Evolutionary conservation across 768 basidiomycete species (phyloP).

Genomic region (Mycena crocata): DNA sequence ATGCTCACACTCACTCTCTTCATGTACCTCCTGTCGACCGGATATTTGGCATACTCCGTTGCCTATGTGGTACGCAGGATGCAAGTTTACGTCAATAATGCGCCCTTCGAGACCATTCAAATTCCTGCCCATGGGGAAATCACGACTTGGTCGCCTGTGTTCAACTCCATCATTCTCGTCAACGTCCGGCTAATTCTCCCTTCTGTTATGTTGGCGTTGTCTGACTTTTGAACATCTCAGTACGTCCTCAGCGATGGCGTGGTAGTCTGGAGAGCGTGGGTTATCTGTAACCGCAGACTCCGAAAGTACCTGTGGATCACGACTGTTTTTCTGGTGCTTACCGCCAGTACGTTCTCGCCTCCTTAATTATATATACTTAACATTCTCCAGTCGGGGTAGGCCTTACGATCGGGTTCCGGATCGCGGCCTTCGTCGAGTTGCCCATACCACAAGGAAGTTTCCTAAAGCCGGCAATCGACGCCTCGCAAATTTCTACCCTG

Average conservation of each 20-base stretch:
- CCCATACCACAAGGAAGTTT: neutral
- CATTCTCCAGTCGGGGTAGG: neutral
- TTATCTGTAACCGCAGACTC: constrained; percentile 10
- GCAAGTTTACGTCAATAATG: neutral
- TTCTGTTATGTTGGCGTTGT: too few relatives aligned
- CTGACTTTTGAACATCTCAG: neutral
- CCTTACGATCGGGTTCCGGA: constrained; percentile 19
- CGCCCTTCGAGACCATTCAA: neutral
- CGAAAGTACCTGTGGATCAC: constrained; percentile 18
- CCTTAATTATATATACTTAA: neutral
- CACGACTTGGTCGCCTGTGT: constrained; percentile 9
- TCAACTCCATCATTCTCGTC: neutral
- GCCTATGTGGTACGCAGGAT: constrained; percentile 17
- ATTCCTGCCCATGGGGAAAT: neutral
- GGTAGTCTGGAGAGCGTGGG: constrained; percentile 21
- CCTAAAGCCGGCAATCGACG: constrained; percentile 15
- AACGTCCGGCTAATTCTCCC: neutral
- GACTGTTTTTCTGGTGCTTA: constrained; percentile 3
- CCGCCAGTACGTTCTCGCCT: neutral
- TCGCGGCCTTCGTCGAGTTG: neutral
- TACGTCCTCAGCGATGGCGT: constrained; percentile 11
- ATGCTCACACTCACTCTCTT: constrained; percentile 21
- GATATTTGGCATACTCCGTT: constrained; percentile 12
- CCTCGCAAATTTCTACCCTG: constrained; percentile 22
- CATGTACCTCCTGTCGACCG: constrained; percentile 19